These are phyloP conservation scores for Globisporangium spinosum DNA, from an alignment of 352 stramenopile species.

Conservation along the genomic window DNA sequence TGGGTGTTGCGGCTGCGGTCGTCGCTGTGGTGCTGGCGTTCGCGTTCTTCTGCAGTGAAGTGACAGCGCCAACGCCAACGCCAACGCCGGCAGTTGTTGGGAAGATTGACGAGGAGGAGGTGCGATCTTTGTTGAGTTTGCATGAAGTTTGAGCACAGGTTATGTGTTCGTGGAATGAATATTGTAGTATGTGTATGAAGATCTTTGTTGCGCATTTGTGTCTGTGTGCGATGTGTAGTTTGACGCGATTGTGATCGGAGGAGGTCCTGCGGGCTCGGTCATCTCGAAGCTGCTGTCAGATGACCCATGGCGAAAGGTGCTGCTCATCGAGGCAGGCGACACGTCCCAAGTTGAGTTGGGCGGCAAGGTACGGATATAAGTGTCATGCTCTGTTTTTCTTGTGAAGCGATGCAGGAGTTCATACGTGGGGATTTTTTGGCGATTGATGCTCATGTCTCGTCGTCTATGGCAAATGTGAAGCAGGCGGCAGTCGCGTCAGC, in stretches of 20 bases:
- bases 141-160: background rate
- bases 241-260: constrained; percentile 61
- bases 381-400: background rate
- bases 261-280: constrained; percentile 53
- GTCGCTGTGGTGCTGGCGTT: constrained; percentile 1
- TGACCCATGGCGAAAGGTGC: constrained; percentile 49
- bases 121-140: background rate
- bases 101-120: constrained; percentile 6
- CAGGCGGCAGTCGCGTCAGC: constrained; percentile 37
- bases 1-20: background rate
- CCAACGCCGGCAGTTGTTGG: background rate
- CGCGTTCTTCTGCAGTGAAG: background rate
- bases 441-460: background rate
- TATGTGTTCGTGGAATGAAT: background rate
- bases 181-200: background rate
- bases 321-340: constrained; percentile 64
- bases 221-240: constrained; percentile 28
- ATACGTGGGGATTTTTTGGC: constrained; percentile 4
- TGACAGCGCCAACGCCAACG: background rate
- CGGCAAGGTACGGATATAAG: constrained; percentile 32
- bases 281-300: constrained; percentile 51
- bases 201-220: background rate
- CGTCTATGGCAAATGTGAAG: background rate
- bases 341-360: constrained; percentile 53
- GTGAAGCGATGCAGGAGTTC: background rate